A percentile compares a stretch with the other conserved stretches of the same genome.
Conservation (phyloP, 345 rosid genomes). For the Hypericum androsaemum region DNA sequence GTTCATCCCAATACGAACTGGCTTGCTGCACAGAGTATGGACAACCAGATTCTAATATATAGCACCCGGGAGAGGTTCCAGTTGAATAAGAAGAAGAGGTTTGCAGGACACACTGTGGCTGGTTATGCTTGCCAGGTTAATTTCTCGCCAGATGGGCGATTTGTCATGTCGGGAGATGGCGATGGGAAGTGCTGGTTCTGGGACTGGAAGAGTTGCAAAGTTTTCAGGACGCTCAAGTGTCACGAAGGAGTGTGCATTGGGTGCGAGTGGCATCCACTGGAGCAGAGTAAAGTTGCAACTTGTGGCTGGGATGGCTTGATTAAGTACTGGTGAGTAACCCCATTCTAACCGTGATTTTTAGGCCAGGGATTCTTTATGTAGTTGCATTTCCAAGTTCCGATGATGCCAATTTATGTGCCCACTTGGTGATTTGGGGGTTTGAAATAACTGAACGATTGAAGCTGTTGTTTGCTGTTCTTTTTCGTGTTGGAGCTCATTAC, state of each 20-base stretch:
- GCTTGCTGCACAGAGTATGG: conserved; percentile 98
- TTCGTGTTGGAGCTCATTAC: too few species aligned
- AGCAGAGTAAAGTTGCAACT: conserved; percentile 95
- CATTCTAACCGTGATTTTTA: background rate
- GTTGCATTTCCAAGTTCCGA: too few species aligned
- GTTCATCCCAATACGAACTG: conserved; percentile 88
- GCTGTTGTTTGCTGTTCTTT: too few species aligned
- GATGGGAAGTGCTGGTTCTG: conserved; percentile 99
- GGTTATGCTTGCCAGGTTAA: conserved; percentile 99
- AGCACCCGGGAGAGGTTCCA: conserved; percentile 91
- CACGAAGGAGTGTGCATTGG: conserved; percentile 93
- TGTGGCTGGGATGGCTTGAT: conserved; percentile 99
- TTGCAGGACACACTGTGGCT: conserved; percentile 86
- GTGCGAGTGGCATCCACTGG: conserved; percentile 90
- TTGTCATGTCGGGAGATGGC: conserved; percentile 99
- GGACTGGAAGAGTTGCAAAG: conserved; percentile 99
- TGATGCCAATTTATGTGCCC: too few species aligned
- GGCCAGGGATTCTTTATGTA: too few species aligned
- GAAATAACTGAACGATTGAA: too few species aligned
- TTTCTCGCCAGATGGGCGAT: conserved; percentile 96
- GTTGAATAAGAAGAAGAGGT: conserved; percentile 92
- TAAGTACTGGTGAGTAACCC: conserved; percentile 73
- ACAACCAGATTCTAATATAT: conserved; percentile 89
- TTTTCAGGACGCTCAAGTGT: conserved; percentile 81
- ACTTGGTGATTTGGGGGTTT: too few species aligned